Conservation (phyloP, 345 rosid genomes). For the Eutrema yunnanense region DNA sequence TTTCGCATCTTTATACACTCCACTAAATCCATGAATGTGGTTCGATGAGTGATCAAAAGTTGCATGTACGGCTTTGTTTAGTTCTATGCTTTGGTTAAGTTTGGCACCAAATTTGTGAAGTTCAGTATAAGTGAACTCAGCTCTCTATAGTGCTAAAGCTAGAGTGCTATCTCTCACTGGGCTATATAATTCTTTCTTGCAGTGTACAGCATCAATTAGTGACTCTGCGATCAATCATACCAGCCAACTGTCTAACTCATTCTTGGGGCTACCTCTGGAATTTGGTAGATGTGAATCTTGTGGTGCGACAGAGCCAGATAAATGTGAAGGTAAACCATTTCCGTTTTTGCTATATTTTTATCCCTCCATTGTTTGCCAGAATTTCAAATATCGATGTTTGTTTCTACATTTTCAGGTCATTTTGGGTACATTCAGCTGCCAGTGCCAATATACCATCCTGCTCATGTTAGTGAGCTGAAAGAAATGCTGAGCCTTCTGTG, state of each 20-base stretch:
- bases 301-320: conserved; percentile 71
- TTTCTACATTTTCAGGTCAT: conserved; percentile 58
- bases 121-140: not conserved
- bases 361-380: not conserved
- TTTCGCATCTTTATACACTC: not conserved
- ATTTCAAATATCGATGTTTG: conserved; percentile 6
- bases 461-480: conserved; percentile 69
- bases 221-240: conserved; percentile 59
- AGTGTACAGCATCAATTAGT: conserved; percentile 70
- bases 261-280: conserved; percentile 87
- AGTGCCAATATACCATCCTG: conserved; percentile 84
- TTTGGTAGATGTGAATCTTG: conserved; percentile 92
- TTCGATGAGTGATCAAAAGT: not conserved
- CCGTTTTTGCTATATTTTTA: not conserved
- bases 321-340: conserved; percentile 71
- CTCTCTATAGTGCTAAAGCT: not conserved
- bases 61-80: not conserved
- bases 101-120: not conserved
- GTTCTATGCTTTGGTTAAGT: not conserved
- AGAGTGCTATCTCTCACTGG: not conserved
- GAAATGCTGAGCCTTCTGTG: conserved; percentile 70
- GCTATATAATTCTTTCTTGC: not conserved
- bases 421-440: conserved; percentile 89
- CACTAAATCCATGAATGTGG: not conserved
- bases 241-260: conserved; percentile 73